These are phyloP conservation scores for Chlamydomonas reinhardtii DNA, from an alignment of 163 green algal species.

Conservation along the genomic window DNA sequence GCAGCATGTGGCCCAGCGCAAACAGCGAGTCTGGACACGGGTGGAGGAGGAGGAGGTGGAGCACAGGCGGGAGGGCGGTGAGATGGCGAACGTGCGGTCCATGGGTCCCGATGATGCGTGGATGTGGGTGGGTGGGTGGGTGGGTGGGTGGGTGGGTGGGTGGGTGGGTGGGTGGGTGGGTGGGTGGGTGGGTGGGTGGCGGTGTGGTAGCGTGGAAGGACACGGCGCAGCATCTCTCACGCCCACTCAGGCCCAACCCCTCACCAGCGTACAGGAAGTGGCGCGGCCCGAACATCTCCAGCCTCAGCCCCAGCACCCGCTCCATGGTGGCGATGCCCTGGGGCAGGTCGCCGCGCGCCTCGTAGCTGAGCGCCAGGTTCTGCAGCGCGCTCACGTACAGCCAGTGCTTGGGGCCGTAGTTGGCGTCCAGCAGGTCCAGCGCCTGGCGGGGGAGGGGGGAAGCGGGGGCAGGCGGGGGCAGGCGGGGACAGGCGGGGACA, in stretches of 20 bases:
- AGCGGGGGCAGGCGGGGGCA: background rate
- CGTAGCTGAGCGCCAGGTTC: slow-evolving; percentile 65
- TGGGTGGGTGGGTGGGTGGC: too few species aligned
- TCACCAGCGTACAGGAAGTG: slow-evolving; percentile 60
- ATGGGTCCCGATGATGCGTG: too few species aligned
- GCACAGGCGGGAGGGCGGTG: too few species aligned
- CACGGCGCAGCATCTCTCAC: too few species aligned
- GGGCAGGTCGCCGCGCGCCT: slow-evolving; percentile 51
- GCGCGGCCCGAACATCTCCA: slow-evolving; percentile 58
- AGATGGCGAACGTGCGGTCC: too few species aligned
- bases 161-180: too few species aligned
- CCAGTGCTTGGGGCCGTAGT: slow-evolving; percentile 69
- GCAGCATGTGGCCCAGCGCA: slow-evolving; percentile 55
- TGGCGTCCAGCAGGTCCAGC: slow-evolving; percentile 50
- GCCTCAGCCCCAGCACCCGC: slow-evolving; percentile 43
- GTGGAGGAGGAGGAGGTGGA: too few species aligned
- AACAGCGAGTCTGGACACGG: slow-evolving; percentile 55
- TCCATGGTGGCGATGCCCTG: slow-evolving; percentile 18
- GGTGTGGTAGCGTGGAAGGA: too few species aligned
- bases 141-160: too few species aligned
- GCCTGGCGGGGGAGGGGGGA: slow-evolving; percentile 41
- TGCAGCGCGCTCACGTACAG: slow-evolving; percentile 67
- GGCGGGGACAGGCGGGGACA: too few species aligned
- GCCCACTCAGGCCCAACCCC: too few species aligned
- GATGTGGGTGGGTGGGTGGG: too few species aligned